These are phyloP conservation scores for Macrocystidia cucumis DNA, from an alignment of 1,284 basidiomycete species.

Conservation along the genomic window DNA sequence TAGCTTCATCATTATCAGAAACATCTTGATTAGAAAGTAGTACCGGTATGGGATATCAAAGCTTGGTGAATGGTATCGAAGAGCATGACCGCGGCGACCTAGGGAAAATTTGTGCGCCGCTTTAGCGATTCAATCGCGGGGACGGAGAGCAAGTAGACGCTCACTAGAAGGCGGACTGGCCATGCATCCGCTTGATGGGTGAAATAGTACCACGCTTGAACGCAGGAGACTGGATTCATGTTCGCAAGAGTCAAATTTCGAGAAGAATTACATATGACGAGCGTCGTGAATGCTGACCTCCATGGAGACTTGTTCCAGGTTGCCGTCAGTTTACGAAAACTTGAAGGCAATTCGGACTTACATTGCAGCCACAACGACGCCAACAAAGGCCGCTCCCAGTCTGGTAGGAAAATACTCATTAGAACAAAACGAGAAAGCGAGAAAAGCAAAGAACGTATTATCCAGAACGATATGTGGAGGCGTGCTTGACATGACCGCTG, in stretches of 20 bases:
- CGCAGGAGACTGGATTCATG: slow-evolving; percentile 34
- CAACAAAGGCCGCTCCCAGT: slow-evolving; percentile 40
- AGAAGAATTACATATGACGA: too few species aligned
- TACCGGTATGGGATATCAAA: slow-evolving; percentile 47
- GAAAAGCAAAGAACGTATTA: slow-evolving; percentile 20
- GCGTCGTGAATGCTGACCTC: too few species aligned
- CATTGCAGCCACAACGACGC: slow-evolving; percentile 38
- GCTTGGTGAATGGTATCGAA: slow-evolving; percentile 49
- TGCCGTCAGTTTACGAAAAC: too few species aligned
- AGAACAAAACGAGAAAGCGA: background rate
- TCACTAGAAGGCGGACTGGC: slow-evolving; percentile 35
- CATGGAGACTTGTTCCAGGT: background rate
- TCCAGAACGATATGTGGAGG: slow-evolving; percentile 21
- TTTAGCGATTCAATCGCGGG: background rate
- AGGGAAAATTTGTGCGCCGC: background rate
- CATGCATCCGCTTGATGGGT: slow-evolving; percentile 41
- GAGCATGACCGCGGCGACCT: slow-evolving; percentile 39
- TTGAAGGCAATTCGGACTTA: slow-evolving; percentile 24
- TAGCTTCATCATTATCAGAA: background rate
- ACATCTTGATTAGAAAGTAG: slow-evolving; percentile 6
- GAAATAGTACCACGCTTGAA: slow-evolving; percentile 52
- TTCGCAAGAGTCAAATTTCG: slow-evolving; percentile 4
- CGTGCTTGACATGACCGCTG: slow-evolving; percentile 10
- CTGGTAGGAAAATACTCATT: slow-evolving; percentile 17
- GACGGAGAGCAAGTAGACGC: slow-evolving; percentile 1